These are phyloP conservation scores for Leishmania guyanensis DNA, from an alignment of 208 protist species.

Conservation along the genomic window DNA sequence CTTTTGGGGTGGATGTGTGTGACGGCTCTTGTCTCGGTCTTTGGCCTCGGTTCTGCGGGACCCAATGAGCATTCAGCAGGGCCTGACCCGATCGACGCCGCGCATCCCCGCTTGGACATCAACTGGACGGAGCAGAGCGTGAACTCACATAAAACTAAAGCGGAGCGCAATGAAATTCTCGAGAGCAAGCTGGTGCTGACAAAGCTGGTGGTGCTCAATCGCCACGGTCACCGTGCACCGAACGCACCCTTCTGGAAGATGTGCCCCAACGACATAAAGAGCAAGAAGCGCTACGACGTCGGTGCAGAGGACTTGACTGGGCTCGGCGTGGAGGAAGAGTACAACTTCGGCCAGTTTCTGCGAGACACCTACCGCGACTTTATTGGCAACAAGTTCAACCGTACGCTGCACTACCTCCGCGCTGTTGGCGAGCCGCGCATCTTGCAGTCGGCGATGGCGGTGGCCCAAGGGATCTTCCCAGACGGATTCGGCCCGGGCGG, in stretches of 20 bases:
- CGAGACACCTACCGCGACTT: constrained; percentile 60
- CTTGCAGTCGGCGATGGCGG: constrained; percentile 79
- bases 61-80: neutral
- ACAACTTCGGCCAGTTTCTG: constrained; percentile 69
- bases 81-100: constrained; percentile 17
- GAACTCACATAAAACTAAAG: constrained; percentile 38
- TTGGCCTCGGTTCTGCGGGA: constrained; percentile 3
- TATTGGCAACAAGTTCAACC: constrained; percentile 74
- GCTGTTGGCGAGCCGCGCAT: constrained; percentile 86
- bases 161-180: constrained; percentile 37
- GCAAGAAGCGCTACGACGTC: constrained; percentile 57
- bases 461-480: constrained; percentile 77
- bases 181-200: constrained; percentile 61
- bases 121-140: constrained; percentile 50
- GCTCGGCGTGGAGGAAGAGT: constrained; percentile 84
- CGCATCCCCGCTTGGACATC: constrained; percentile 59
- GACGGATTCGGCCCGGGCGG: constrained; percentile 77
- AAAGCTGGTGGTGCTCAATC: constrained; percentile 78
- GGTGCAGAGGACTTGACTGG: constrained; percentile 70
- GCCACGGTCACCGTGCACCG: constrained; percentile 80
- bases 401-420: constrained; percentile 76
- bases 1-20: constrained; percentile 17
- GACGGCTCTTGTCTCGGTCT: constrained; percentile 10
- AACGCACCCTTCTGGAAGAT: constrained; percentile 79
- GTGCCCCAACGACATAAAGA: constrained; percentile 67